Evolutionary conservation across 805 yeast genomes (phyloP), one percentile per base, ranked within the genome.

Genomic region (Tetrapisispora taiwanensis): DNA sequence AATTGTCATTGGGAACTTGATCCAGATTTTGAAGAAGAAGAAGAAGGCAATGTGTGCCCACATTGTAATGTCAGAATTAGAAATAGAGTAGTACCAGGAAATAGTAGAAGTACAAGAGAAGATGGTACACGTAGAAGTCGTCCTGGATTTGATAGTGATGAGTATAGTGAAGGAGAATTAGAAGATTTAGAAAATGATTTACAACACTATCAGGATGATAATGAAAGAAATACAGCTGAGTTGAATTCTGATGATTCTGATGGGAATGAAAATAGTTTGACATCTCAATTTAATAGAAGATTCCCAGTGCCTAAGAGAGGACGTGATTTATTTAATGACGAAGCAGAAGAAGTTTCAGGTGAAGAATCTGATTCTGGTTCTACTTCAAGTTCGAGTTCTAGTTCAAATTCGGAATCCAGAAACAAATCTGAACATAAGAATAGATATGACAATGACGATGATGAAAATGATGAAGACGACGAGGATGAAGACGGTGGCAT

Each of bases 1-100:
- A 73, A 76, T 45, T 84, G 92, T 58, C 87, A 79, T 54, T 84
- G 90, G 90, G 90, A 84, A 53, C 78, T 82, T 7, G 57, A 53
- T 40, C 51, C 52, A 6, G 57, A 53, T 36, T 54, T 52, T 45
- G 46, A 51, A 41, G 53, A 50, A 28, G 59, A 50, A 28, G 59
- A 54, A 34, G 59, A 53, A 30, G 59, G 51, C 1, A 63, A 71
- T 3, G 67, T 62, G n/a, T 84, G 92, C 54, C 69, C 76, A 6
- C 82, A 83, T 53, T 84, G 92, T 60, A 81, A 82, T 4, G 64
- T 75, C 46, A 58, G 76, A 28, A 71, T 81, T 19, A 55, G 66
- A 42, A 62, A 62, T 43, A 47, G 54, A 30, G 36, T 43, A 18
- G 14, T 34, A 12, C 34, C 28, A n/a, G 33, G 39, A 34, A 42